Conservation (phyloP, 1,284 basidiomycete genomes). For the Anthracocystis walkeri region DNA sequence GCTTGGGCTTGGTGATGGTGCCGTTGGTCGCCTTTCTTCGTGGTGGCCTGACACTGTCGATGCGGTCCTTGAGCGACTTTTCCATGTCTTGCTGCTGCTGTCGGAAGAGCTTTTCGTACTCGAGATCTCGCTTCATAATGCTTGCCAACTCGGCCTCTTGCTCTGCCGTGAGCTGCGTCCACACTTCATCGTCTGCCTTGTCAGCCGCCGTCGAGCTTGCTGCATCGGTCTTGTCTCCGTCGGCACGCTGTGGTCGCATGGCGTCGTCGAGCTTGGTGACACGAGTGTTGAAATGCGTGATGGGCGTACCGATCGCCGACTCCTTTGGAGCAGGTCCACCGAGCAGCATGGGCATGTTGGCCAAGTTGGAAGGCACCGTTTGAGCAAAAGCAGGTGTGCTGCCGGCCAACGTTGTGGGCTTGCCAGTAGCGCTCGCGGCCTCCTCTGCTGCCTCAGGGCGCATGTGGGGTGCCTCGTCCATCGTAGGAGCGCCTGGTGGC, state of each 20-base stretch:
- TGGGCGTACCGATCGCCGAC: constrained; percentile 70
- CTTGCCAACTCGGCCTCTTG: constrained; percentile 73
- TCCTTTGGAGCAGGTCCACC: constrained; percentile 66
- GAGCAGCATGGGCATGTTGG: constrained; percentile 65
- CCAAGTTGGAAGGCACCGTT: constrained; percentile 64
- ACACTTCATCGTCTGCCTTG: constrained; percentile 34
- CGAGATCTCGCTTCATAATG: constrained; percentile 74
- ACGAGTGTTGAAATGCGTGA: constrained; percentile 77
- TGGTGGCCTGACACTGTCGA: constrained; percentile 52
- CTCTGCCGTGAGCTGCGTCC: constrained; percentile 71
- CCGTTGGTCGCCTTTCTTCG: constrained; percentile 36
- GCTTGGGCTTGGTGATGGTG: constrained; percentile 42
- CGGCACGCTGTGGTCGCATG: constrained; percentile 73
- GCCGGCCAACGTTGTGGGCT: constrained; percentile 48
- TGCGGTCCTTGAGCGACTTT: constrained; percentile 50
- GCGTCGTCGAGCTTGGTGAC: constrained; percentile 74
- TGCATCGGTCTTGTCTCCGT: constrained; percentile 66
- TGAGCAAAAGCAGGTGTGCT: constrained; percentile 34
- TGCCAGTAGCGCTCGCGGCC: constrained; percentile 37
- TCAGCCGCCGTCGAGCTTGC: constrained; percentile 14
- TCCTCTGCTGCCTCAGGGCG: constrained; percentile 36
- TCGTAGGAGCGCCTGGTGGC: constrained; percentile 6
- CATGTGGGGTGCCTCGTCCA: constrained; percentile 31
- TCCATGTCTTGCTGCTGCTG: constrained; percentile 55
- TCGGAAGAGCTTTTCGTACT: constrained; percentile 71